Evolutionary conservation across 2,329 filamentous ascomycete species (phyloP), one percentile per base, ranked within the genome.

Genomic region (Dissoconium aciculare): DNA sequence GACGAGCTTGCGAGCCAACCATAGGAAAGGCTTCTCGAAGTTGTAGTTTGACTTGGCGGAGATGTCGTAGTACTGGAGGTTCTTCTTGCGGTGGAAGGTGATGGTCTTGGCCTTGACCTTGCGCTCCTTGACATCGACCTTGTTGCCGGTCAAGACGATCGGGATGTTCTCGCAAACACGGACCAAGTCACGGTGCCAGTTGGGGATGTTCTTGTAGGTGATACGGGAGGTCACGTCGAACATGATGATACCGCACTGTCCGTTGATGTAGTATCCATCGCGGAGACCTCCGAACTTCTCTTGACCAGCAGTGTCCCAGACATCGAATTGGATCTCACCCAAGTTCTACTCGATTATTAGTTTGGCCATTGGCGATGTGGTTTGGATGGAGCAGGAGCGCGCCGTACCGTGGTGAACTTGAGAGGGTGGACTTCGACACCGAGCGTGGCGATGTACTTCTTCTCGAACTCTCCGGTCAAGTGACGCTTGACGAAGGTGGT

Each of bases 21-120:
- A 95, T 52, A 95, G 78, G 82, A 98, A 95, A 43, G 87, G 87
- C 76, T 95, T 98, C 78, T 95, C 87, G 63, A 95, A 95, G 77
- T 95, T 95, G 70, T 98, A 95, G 74, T 95, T 95, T 57, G 85
- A 94, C 72, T 95, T 98, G 64, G 89, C 89, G 25, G 84, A 94
- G 60, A 95, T 95, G 53, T 95, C 89, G 73, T 98, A 98, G 75
- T 95, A 98, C 67, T 98, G 89, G 31, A 98, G 78, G 67, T 95
- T 98, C 78, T 98, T 98, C 82, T 98, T 98, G 67, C 89, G 83
- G 74, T 98, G 89, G 81, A 98, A 98, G 47, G 89, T 98, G 66
- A 98, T 98, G 59, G 87, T 91, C 82, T 98, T 98, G 58, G 89
- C 89, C 78, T 98, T 98, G 59, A 98, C 89, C 70, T 98, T 98